Base-by-base conservation (phyloP, 768 basidiomycete species). In the Lactifluus echinatus region DNA sequence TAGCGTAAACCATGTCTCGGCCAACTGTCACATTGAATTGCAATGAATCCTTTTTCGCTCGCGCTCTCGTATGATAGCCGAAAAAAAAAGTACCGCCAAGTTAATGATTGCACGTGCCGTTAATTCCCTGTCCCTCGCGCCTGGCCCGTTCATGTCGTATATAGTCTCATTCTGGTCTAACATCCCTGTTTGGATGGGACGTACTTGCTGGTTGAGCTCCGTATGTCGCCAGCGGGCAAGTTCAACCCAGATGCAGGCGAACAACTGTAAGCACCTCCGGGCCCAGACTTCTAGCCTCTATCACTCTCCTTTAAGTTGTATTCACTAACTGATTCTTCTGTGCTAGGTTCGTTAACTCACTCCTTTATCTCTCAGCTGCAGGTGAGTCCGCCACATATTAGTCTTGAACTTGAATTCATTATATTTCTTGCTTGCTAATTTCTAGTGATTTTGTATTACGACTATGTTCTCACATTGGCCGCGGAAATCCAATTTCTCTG, bases 401-500 rank as follows among this genome's bases (percentile, higher is more conserved):
- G 12, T 28, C 24, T 26, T 7, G 40, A 19, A n/a, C 5, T 17
- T 11, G 45, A 53, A 11, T 53, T 5, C n/a, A n/a, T 0, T 45
- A 5, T n/a, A 15, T n/a, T 45, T 26, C 34, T n/a, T 34, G 33
- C 21, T 23, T 8, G 11, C 17, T 6, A 21, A 26, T n/a, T 56
- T 37, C 14, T 48, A 71, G 70, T 49, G 39, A 53, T 71, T 3
- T 46, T 71, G 21, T 64, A 69, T 39, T 71, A 70, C 57, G 69
- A 71, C 61, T 68, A 65, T 50, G 1, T 63, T n/a, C 51, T 69
- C 47, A 71, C 70, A 6, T 57, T 68, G 29, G 55, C 62, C 21
- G 61, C 62, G 29, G 79, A 81, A 61, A 63, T 77, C 39, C 62
- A 66, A 15, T 72, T 71, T 43, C 63, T 81, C 7, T 82, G 80